phyloP scores from a whole-genome alignment of 768 basidiomycete genomes.

The Inosperma sp. region DNA sequence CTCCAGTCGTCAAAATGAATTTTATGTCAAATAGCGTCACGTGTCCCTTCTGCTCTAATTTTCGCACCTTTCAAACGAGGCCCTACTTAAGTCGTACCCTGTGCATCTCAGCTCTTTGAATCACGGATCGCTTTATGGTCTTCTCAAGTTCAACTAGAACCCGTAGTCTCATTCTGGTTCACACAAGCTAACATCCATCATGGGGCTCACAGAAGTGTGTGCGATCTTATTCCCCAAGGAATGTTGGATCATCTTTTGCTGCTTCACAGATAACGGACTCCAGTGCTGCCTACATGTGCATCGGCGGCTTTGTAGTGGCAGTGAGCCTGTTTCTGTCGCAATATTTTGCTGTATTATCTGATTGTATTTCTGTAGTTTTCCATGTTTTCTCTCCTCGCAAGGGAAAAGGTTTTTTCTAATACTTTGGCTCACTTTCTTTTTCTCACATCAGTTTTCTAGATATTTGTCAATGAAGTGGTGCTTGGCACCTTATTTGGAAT shows the following conservation, averaged over 20 bases:
- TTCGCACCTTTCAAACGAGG: too few species aligned
- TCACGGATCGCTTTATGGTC: too few species aligned
- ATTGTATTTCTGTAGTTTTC: conserved; percentile 49
- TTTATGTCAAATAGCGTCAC: too few species aligned
- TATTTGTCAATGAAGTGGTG: conserved; percentile 92
- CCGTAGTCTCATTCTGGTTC: neutral
- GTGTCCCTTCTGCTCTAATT: too few species aligned
- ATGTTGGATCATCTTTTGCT: conserved; percentile 19
- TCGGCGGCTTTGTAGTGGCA: conserved; percentile 51
- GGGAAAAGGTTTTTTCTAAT: conserved; percentile 57
- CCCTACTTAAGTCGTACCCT: too few species aligned
- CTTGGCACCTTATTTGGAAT: conserved; percentile 74
- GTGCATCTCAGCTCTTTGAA: too few species aligned
- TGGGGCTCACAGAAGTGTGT: conserved; percentile 34
- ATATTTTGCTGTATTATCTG: too few species aligned
- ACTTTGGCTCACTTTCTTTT: neutral
- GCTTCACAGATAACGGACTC: conserved; percentile 45
- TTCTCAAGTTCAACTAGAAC: neutral
- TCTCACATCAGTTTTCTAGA: conserved; percentile 28
- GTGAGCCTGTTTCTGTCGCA: conserved; percentile 23
- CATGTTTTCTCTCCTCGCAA: conserved; percentile 74
- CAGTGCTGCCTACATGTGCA: conserved; percentile 55
- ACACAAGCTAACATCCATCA: conserved; percentile 13
- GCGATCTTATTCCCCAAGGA: conserved; percentile 1
- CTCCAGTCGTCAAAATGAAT: too few species aligned